Percentiles rank a stretch among this genome's conserved stretches.
phyloP scores from a whole-genome alignment of 2,329 filamentous ascomycete species.

The Aaosphaeria pasadenensis region DNA sequence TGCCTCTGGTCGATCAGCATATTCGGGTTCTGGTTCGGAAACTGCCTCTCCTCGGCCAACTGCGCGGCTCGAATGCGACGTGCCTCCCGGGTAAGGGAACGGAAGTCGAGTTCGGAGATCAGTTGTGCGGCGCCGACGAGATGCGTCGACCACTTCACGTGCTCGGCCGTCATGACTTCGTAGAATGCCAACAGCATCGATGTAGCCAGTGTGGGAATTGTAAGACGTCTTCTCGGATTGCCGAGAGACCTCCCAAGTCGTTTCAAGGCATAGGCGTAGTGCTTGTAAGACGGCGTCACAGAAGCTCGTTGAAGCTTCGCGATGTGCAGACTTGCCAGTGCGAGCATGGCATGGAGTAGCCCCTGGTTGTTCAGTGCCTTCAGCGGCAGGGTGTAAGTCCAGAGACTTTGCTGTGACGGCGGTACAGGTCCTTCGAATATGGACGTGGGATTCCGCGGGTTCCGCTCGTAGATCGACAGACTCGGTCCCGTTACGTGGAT shows the following conservation, averaged over 20 bases:
- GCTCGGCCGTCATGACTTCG: conserved; percentile 91
- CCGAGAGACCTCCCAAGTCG: conserved; percentile 74
- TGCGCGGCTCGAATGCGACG: conserved; percentile 60
- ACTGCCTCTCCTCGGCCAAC: conserved; percentile 37
- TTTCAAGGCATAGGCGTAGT: conserved; percentile 84
- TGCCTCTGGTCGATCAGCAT: conserved; percentile 29
- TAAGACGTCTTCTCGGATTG: conserved; percentile 66
- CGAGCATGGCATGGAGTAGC: conserved; percentile 85
- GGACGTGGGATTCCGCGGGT: conserved; percentile 69
- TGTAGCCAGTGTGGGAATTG: conserved; percentile 81
- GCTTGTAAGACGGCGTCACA: conserved; percentile 78
- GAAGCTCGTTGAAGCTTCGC: conserved; percentile 74
- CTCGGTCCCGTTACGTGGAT: conserved; percentile 82
- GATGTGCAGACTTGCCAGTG: conserved; percentile 82
- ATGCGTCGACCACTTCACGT: conserved; percentile 94
- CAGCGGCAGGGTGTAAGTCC: conserved; percentile 74
- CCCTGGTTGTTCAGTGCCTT: conserved; percentile 82
- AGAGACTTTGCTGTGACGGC: conserved; percentile 41
- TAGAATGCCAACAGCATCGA: conserved; percentile 86
- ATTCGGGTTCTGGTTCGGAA: conserved; percentile 27
- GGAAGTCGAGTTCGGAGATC: conserved; percentile 77
- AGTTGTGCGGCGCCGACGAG: conserved; percentile 80
- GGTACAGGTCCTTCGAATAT: conserved; percentile 53
- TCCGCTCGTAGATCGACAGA: conserved; percentile 83
- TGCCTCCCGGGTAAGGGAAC: conserved; percentile 67